These are phyloP conservation scores for Rubia tinctorum DNA, from an alignment of 305 asterid genomes.

Conservation along the genomic window DNA sequence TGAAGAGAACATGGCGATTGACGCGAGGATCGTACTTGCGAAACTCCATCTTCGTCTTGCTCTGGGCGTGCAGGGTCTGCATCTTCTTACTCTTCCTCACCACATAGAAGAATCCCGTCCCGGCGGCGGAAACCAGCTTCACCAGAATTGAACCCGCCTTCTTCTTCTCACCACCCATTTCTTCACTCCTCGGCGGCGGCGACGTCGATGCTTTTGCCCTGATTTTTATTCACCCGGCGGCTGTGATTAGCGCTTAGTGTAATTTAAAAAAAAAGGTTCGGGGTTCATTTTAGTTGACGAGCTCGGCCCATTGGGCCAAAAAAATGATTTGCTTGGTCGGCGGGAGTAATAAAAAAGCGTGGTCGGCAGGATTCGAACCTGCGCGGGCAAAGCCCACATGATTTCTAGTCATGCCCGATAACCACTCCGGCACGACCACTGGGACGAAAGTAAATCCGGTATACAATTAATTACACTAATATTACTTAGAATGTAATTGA, in stretches of 20 bases:
- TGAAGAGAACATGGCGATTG: conserved; percentile 67
- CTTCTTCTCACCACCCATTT: conserved; percentile 5
- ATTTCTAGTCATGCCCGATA: conserved; percentile 99
- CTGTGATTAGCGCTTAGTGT: background rate
- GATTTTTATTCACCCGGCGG: background rate
- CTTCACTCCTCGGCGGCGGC: background rate
- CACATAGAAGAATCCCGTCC: conserved; percentile 83
- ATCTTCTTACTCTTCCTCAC: conserved; percentile 68
- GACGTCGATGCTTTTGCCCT: background rate
- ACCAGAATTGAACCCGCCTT: conserved; percentile 10
- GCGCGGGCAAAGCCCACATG: conserved; percentile 99
- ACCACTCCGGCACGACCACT: conserved; percentile 99
- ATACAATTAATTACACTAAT: no score
- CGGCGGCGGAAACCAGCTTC: conserved; percentile 59
- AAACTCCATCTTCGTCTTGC: conserved; percentile 63
- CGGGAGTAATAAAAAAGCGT: background rate
- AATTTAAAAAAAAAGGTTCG: no score
- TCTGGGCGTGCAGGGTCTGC: conserved; percentile 24
- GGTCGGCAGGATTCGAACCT: conserved; percentile 17
- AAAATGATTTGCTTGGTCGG: no score
- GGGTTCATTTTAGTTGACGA: background rate
- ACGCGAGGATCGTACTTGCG: conserved; percentile 79
- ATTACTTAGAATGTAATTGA: no score
- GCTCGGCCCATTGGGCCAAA: background rate
- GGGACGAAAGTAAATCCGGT: no score